phyloP scores from a whole-genome alignment of 1,139 yeast genomes.

The Candida sojae region DNA sequence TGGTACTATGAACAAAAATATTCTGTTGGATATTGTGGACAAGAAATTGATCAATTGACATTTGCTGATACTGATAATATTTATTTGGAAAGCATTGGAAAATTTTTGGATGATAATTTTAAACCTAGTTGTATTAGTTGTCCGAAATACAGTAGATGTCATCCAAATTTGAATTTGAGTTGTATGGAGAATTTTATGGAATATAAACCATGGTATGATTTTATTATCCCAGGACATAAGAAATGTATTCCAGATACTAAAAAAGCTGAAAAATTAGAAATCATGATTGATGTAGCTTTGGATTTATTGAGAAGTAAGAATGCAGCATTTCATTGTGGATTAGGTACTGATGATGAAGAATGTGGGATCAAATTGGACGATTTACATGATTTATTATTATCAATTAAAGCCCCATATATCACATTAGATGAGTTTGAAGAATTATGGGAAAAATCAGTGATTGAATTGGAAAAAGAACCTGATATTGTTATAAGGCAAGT shows the following conservation, averaged over 20 bases:
- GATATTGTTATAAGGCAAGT: conserved; percentile 82
- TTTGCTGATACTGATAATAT: conserved; percentile 23
- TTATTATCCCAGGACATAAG: conserved; percentile 44
- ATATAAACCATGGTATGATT: conserved; percentile 62
- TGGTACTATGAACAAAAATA: conserved; percentile 67
- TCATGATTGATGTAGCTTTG: conserved; percentile 67
- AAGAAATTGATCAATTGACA: conserved; percentile 46
- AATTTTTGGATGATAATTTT: conserved; percentile 33
- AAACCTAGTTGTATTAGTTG: conserved; percentile 75
- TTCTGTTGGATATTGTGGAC: conserved; percentile 69
- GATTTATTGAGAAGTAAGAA: conserved; percentile 68
- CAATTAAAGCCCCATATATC: conserved; percentile 59
- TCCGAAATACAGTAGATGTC: conserved; percentile 81
- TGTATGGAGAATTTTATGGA: conserved; percentile 73
- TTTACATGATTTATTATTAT: conserved; percentile 58
- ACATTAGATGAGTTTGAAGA: conserved; percentile 77
- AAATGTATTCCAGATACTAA: conserved; percentile 77
- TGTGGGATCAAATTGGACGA: conserved; percentile 58
- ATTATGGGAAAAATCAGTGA: conserved; percentile 70
- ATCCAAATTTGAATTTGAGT: conserved; percentile 54
- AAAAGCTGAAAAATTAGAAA: conserved; percentile 66
- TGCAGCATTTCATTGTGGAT: conserved; percentile 71
- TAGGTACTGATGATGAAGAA: conserved; percentile 42
- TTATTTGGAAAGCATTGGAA: conserved; percentile 24
- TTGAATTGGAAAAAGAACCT: conserved; percentile 68